Percentiles rank a stretch among this genome's conserved stretches.
Evolutionary conservation across 2,329 filamentous ascomycete genomes (phyloP).

Genomic region (Drechslerella dactyloides): DNA sequence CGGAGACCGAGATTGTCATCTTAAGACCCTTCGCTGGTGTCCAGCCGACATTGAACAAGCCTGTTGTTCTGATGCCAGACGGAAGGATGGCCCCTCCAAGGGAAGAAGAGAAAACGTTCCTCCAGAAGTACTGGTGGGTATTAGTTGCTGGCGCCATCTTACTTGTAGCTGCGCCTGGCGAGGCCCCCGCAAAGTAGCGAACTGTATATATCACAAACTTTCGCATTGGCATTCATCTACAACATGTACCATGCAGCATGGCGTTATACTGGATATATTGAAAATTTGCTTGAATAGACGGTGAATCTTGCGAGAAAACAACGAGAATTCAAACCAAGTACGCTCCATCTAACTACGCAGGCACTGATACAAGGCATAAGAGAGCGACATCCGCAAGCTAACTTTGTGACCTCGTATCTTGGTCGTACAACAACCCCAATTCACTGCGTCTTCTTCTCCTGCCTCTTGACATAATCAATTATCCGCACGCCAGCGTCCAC

Average conservation of each 20-base stretch:
- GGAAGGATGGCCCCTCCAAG: conserved; percentile 65
- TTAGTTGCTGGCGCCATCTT: conserved; percentile 65
- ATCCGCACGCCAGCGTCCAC: conserved; percentile 38
- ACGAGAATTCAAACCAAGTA: background rate
- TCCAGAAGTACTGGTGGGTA: conserved; percentile 76
- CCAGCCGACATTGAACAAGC: conserved; percentile 68
- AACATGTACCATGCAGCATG: conserved; percentile 1
- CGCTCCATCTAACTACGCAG: conserved; percentile 1
- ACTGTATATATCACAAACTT: background rate
- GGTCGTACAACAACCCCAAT: background rate
- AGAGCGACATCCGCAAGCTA: background rate
- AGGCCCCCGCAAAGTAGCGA: conserved; percentile 27
- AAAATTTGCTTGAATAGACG: background rate
- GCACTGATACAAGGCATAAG: background rate
- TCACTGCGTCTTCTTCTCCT: conserved; percentile 48
- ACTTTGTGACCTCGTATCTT: background rate
- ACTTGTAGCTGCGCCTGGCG: conserved; percentile 55
- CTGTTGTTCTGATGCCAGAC: conserved; percentile 67
- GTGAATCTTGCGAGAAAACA: background rate
- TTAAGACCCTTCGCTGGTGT: conserved; percentile 62
- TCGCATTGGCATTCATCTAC: background rate
- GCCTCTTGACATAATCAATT: conserved; percentile 34
- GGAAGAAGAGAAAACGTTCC: conserved; percentile 68
- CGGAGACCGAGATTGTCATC: conserved; percentile 64
- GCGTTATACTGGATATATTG: conserved; percentile 11